Conservation (phyloP, 495 filamentous ascomycete species). For the Aspergillus bridgeri region DNA sequence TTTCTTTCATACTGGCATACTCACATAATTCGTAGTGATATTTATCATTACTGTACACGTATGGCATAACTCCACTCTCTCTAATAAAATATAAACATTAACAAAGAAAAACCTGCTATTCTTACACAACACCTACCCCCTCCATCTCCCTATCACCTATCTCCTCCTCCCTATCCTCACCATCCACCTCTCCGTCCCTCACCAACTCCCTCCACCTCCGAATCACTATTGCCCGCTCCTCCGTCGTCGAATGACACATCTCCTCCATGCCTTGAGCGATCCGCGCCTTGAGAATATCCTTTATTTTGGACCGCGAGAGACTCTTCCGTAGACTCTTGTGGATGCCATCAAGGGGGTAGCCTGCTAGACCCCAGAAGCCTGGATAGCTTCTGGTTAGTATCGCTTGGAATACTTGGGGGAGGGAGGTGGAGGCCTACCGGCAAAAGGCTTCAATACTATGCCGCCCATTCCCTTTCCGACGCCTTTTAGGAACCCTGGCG, state of each 20-base stretch:
- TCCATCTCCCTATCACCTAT: no score
- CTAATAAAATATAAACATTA: no score
- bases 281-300: conserved; percentile 69
- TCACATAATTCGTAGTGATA: no score
- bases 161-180: neutral
- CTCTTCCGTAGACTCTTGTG: conserved; percentile 67
- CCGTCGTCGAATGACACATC: conserved; percentile 17
- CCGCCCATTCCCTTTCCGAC: conserved; percentile 74
- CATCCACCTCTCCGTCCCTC: no score
- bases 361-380: conserved; percentile 61
- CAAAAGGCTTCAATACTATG: conserved; percentile 63
- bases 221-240: conserved; percentile 21
- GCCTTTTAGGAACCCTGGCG: conserved; percentile 68
- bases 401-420: neutral
- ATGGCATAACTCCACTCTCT: no score
- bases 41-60: no score
- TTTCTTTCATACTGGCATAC: no score
- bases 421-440: conserved; percentile 44
- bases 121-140: no score
- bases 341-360: conserved; percentile 71
- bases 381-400: conserved; percentile 26
- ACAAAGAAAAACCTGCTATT: no score
- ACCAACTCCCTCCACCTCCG: conserved; percentile 16
- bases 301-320: conserved; percentile 59
- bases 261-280: conserved; percentile 71